phyloP scores from a whole-genome alignment of 257 asterid species.

The Solanum virginianum region DNA sequence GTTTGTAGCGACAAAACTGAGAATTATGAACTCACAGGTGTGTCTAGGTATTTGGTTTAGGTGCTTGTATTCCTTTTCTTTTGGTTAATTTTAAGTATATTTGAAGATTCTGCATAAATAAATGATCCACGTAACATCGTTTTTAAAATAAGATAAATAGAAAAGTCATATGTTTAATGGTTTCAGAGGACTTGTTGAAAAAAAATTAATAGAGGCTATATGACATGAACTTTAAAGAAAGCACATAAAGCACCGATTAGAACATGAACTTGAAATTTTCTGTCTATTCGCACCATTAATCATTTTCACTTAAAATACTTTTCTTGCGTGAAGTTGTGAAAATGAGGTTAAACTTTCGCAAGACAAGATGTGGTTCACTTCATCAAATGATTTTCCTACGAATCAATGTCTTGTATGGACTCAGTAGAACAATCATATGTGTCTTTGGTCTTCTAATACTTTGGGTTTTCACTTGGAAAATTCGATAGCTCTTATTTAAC shows the following conservation, averaged over 20 bases:
- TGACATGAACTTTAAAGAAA: background rate
- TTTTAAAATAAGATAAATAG: background rate
- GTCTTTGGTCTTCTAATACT: background rate
- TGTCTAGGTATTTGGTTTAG: background rate
- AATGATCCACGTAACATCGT: background rate
- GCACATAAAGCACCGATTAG: background rate
- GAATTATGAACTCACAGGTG: background rate
- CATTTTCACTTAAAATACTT: background rate
- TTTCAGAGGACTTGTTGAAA: background rate
- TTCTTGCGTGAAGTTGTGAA: background rate
- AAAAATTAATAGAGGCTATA: background rate
- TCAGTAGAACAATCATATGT: background rate
- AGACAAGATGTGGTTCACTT: background rate
- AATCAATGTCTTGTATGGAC: background rate
- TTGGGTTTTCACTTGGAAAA: background rate
- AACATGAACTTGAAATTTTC: background rate
- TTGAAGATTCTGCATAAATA: background rate
- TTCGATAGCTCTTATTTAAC: background rate
- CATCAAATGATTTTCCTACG: background rate
- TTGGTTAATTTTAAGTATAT: background rate
- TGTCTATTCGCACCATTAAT: background rate
- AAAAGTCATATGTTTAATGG: background rate
- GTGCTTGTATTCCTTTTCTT: background rate
- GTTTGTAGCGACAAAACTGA: background rate
- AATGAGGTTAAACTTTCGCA: background rate